Conservation (phyloP, 106 monocot genomes). For the Dendrobium chrysotoxum region DNA sequence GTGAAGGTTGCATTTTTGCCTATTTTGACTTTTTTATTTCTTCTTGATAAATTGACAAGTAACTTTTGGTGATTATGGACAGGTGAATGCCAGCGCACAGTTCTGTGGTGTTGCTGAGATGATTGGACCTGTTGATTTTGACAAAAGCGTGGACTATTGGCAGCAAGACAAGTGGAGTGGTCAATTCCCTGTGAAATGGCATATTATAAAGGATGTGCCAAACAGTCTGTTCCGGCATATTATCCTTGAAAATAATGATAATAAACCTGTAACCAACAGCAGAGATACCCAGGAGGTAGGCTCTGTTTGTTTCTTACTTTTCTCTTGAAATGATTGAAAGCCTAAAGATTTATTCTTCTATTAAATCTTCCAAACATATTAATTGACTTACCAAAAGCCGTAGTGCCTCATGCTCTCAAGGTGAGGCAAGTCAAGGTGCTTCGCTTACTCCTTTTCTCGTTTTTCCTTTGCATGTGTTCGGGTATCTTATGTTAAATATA, state of each 20-base stretch:
- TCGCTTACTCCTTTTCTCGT: neutral
- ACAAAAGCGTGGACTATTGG: constrained; percentile 90
- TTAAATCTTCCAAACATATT: neutral
- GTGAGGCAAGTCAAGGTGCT: neutral
- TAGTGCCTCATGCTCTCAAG: neutral
- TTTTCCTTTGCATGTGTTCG: neutral
- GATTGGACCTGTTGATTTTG: constrained; percentile 87
- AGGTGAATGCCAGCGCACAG: constrained; percentile 76
- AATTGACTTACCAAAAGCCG: neutral
- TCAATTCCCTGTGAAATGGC: constrained; percentile 89
- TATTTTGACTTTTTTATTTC: constrained; percentile 3
- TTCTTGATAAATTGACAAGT: neutral
- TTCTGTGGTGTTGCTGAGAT: constrained; percentile 96
- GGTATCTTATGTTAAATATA: neutral
- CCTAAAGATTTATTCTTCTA: neutral
- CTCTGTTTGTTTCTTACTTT: neutral
- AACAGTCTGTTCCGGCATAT: constrained; percentile 85
- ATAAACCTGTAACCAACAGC: constrained; percentile 95
- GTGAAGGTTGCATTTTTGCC: neutral
- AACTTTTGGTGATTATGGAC: neutral
- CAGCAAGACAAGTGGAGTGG: constrained; percentile 95
- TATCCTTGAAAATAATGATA: constrained; percentile 88
- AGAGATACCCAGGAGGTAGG: constrained; percentile 93
- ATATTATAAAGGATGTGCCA: constrained; percentile 81
- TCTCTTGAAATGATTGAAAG: constrained; percentile 1